phyloP scores from a whole-genome alignment of 2,329 filamentous ascomycete genomes.

The Kalmusia sp. region DNA sequence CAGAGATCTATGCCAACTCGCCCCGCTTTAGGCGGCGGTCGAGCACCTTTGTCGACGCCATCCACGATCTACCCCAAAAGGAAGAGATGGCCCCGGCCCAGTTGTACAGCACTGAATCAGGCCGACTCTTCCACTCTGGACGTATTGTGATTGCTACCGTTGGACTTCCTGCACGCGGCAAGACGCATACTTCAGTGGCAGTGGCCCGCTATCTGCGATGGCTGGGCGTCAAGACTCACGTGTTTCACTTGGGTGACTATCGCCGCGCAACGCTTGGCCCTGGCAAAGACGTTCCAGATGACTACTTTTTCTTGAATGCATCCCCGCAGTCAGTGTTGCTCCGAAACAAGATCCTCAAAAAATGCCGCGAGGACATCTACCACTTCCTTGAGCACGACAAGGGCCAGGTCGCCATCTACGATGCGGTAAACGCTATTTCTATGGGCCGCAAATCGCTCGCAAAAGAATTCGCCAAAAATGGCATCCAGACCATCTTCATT shows the following conservation, averaged over 20 bases:
- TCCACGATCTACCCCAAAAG: slow-evolving; percentile 89
- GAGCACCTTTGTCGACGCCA: slow-evolving; percentile 95
- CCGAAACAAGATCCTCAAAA: slow-evolving; percentile 96
- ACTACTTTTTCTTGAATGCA: slow-evolving; percentile 97
- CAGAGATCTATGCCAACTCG: slow-evolving; percentile 89
- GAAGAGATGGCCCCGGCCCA: slow-evolving; percentile 90
- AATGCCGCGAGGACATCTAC: slow-evolving; percentile 96
- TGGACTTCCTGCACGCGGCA: slow-evolving; percentile 90
- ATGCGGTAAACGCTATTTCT: slow-evolving; percentile 92
- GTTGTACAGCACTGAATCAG: slow-evolving; percentile 97
- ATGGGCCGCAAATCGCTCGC: slow-evolving; percentile 82
- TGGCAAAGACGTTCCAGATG: slow-evolving; percentile 85
- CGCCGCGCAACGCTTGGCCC: slow-evolving; percentile 87
- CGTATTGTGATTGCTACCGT: slow-evolving; percentile 98
- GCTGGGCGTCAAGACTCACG: slow-evolving; percentile 97
- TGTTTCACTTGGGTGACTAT: slow-evolving; percentile 97
- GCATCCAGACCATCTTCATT: slow-evolving; percentile 94
- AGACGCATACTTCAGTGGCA: slow-evolving; percentile 97
- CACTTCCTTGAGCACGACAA: slow-evolving; percentile 96
- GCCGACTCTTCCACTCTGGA: slow-evolving; percentile 94
- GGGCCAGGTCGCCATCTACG: slow-evolving; percentile 97
- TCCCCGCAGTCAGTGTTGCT: slow-evolving; percentile 91
- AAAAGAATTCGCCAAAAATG: slow-evolving; percentile 97
- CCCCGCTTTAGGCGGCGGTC: slow-evolving; percentile 90
- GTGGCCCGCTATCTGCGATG: slow-evolving; percentile 93